Base-by-base conservation (phyloP, 2,329 filamentous ascomycete species). In the Colletotrichum tabaci region DNA sequence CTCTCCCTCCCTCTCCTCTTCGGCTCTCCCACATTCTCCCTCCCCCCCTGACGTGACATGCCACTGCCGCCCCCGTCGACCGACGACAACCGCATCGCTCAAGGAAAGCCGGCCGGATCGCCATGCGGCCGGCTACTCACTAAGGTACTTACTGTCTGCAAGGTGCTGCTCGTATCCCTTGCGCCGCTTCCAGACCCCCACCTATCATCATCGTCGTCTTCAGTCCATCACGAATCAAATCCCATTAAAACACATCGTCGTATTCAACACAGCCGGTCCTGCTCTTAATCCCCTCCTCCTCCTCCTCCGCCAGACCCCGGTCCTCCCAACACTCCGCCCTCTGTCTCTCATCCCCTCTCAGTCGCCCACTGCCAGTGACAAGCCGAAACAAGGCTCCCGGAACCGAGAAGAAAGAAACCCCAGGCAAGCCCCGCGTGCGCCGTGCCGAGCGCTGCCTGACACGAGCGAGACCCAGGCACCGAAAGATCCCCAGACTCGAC, bases 371-470 rank as follows among this genome's bases (percentile, higher is more conserved):
- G 12, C 42, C 46, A 49, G 15, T 56, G 30, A 66, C 30, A 38
- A 44, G 49, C 67, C 42, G 55, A 61, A 66, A 61, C 67, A 67
- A n/a, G 16, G 16, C 23, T 40, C 9, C 58, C 21, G 30, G 60
- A 61, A 61, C 49, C 62, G 61, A 61, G 62, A 44, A 70, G 30
- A 35, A 35, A 35, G 30, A 35, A 66, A 23, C 16, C 30, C 26
- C 55, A 61, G 23, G 38, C 42, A 40, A 55, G 35, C 49, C 23
- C 65, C 65, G 49, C 35, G 50, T 53, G 35, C 26, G 35, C 53
- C 53, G 23, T 52, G 38, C 61, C 66, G 66, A 69, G 44, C 40
- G 52, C 56, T 62, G 56, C 61, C 56, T 47, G 35, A 68, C 50
- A 44, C 50, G 44, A 57, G 26, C 58, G 58, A 49, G 58, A 61